These are phyloP conservation scores for Aciculosporium take DNA, from an alignment of 2,329 filamentous ascomycete genomes.

Conservation along the genomic window DNA sequence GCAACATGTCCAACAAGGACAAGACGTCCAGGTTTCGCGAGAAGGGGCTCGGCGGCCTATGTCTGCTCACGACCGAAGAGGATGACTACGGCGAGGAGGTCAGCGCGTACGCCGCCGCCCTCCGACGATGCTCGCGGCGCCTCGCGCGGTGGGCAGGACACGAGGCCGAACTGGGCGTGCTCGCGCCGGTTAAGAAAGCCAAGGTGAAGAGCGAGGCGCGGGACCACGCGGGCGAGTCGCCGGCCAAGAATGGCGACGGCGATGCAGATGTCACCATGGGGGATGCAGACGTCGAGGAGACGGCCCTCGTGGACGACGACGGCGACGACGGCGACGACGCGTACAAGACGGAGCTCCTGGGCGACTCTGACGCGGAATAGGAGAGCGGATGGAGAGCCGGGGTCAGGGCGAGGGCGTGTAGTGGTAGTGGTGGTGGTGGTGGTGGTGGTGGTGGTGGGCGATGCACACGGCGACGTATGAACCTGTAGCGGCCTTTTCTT, in stretches of 20 bases:
- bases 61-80: constrained; percentile 43
- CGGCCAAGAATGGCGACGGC: constrained; percentile 17
- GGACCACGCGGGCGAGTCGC: constrained; percentile 2
- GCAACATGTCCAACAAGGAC: constrained; percentile 17
- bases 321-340: constrained; percentile 34
- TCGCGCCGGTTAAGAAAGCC: constrained; percentile 30
- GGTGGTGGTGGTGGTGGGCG: no score
- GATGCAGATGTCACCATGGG: constrained; percentile 35
- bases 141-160: constrained; percentile 53
- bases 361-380: constrained; percentile 21
- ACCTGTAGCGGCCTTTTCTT: background rate
- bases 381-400: background rate
- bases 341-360: constrained; percentile 24
- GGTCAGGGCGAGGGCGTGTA: no score
- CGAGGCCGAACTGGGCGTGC: constrained; percentile 30
- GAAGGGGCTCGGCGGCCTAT: constrained; percentile 48
- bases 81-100: constrained; percentile 70
- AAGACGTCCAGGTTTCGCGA: constrained; percentile 33
- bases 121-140: constrained; percentile 49
- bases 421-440: no score
- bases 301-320: constrained; percentile 25
- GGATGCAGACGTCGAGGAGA: constrained; percentile 38
- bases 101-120: constrained; percentile 48
- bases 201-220: constrained; percentile 13
- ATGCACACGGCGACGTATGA: background rate